Evolutionary conservation across 371 early-diverging fungal genomes (phyloP), one percentile per base, ranked within the genome.

Genomic region (Nosema granulosis): DNA sequence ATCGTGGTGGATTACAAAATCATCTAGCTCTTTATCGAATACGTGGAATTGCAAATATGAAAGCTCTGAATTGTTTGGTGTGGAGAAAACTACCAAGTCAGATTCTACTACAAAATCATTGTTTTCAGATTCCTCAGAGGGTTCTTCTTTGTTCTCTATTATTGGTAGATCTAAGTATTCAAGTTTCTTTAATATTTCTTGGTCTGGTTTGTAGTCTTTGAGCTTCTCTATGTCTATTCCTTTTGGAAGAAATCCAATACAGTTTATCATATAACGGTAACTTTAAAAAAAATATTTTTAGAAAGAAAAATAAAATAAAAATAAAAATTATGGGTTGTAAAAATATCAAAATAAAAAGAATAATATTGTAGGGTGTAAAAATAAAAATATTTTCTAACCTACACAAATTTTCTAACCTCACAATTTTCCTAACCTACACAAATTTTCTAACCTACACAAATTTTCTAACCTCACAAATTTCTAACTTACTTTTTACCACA

Each of bases 1-100:
- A 43, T 82, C 82, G 38, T 82, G 82, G 43, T 82, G 75, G 18
- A 73, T 22, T 38, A 69, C 71, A 38, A 76, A 57, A 12, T 66
- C 68, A 28, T 58, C 51, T 37, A 61, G n/a, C 51, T 63, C 77
- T 20, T 62, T 58, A 34, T 75, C 65, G 24, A 58, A 69, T 9
- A 70, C 58, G 50, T 62, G 49, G 62, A 76, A 62, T 31, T 67
- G 76, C 3, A 80, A 35, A 56, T 31, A 49, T 31, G 58, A 66
- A 13, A 58, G 32, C 28, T 81, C 78, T 29, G 54, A 62, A n/a
- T 31, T 54, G 37, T 81, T 81, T 58, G 67, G 50, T 29, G 78
- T 81, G 31, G 43, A 65, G 66, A 75, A 81, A 18, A 81, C 6
- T 4, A 74, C 22, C 24, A 59, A 63, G 50, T 81, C 78, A 0